A percentile compares a stretch with the other conserved stretches of the same genome.
Conservation (phyloP, 2,329 filamentous ascomycete genomes). For the Blumeria graminis region DNA sequence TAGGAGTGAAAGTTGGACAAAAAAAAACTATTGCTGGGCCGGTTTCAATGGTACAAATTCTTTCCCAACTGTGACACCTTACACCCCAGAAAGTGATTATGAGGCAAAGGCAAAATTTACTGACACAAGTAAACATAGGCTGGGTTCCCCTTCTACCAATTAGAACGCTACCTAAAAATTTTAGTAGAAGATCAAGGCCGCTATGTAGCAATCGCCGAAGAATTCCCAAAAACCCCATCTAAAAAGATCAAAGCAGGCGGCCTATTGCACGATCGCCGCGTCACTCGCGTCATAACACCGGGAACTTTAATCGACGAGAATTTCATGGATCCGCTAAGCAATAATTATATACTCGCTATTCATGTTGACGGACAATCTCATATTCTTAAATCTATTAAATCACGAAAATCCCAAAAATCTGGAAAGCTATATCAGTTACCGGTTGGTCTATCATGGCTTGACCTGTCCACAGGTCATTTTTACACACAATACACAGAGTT, state of each 20-base stretch:
- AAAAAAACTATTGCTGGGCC: slow-evolving; percentile 53
- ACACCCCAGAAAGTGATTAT: too few species aligned
- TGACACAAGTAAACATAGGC: slow-evolving; percentile 24
- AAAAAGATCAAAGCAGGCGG: slow-evolving; percentile 53
- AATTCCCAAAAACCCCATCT: slow-evolving; percentile 52
- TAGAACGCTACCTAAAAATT: slow-evolving; percentile 80
- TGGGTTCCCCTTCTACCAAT: slow-evolving; percentile 79
- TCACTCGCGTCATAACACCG: slow-evolving; percentile 74
- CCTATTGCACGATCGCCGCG: slow-evolving; percentile 59
- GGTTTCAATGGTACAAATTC: slow-evolving; percentile 51
- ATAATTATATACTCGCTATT: slow-evolving; percentile 76
- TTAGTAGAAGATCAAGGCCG: slow-evolving; percentile 77
- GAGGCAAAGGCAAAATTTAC: too few species aligned
- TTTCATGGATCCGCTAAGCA: slow-evolving; percentile 83
- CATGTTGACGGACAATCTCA: slow-evolving; percentile 24
- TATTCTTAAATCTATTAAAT: background rate
- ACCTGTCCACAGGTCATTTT: slow-evolving; percentile 87
- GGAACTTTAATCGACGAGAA: slow-evolving; percentile 93
- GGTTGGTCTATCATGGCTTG: slow-evolving; percentile 76
- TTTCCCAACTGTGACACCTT: background rate
- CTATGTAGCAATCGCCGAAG: slow-evolving; percentile 84
- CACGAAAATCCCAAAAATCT: background rate
- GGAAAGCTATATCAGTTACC: slow-evolving; percentile 5
- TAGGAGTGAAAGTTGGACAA: slow-evolving; percentile 67
- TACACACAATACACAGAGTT: slow-evolving; percentile 57